Conservation (phyloP, 2,329 filamentous ascomycete genomes). For the Trichoderma sp. region DNA sequence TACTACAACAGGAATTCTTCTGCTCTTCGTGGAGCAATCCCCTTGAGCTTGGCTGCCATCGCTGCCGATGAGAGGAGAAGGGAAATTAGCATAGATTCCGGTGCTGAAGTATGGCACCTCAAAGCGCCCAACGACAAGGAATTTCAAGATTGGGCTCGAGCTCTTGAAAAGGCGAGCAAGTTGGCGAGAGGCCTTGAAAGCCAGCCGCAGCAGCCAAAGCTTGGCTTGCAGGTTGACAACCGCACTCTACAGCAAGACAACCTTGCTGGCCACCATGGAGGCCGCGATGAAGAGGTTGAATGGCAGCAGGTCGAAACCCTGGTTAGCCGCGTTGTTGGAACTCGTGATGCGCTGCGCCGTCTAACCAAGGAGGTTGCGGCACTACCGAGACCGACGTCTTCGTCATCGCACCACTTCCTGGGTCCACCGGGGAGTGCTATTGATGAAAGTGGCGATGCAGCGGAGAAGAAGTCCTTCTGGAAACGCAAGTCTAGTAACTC, state of each 20-base stretch:
- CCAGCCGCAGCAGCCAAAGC: conserved; percentile 27
- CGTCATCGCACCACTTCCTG: conserved; percentile 34
- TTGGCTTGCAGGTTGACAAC: conserved; percentile 30
- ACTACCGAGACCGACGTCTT: conserved; percentile 31
- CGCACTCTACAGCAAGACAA: conserved; percentile 20
- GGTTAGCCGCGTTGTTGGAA: conserved; percentile 81
- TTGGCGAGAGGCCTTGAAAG: conserved; percentile 54
- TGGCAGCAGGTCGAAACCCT: conserved; percentile 85
- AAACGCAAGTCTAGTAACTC: conserved; percentile 73
- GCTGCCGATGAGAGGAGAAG: conserved; percentile 82
- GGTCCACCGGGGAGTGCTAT: conserved; percentile 42
- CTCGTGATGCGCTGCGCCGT: conserved; percentile 81
- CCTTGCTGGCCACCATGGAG: conserved; percentile 27
- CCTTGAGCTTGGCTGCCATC: conserved; percentile 84
- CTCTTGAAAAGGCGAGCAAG: conserved; percentile 78
- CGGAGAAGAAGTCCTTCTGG: conserved; percentile 79
- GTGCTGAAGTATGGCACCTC: conserved; percentile 95
- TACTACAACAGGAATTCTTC: conserved; percentile 94
- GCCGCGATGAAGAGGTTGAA: conserved; percentile 67
- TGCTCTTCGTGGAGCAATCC: conserved; percentile 86
- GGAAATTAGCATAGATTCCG: conserved; percentile 95
- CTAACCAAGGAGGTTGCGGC: conserved; percentile 81
- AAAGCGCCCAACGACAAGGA: conserved; percentile 78
- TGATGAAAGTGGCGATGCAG: conserved; percentile 43
- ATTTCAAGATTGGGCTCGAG: conserved; percentile 82